Conservation (phyloP, 768 basidiomycete species). For the Boletales sp. region DNA sequence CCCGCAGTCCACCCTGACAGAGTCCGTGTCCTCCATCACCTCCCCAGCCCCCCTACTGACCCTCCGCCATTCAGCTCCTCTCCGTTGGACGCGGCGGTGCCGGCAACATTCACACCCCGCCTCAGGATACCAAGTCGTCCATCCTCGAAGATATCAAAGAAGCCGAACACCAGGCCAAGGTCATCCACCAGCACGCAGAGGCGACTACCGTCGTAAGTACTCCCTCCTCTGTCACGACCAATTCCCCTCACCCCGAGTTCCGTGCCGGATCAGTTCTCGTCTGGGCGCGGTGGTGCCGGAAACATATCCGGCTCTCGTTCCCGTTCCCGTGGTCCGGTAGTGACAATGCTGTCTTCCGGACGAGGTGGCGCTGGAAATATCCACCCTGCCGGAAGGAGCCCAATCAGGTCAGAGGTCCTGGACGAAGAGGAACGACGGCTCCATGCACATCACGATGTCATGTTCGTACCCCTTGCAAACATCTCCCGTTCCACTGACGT, state of each 20-base stretch:
- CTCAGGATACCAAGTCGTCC: conserved; percentile 30
- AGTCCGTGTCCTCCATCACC: conserved; percentile 24
- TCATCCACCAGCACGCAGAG: conserved; percentile 28
- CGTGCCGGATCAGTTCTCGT: conserved; percentile 42
- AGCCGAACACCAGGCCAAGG: conserved; percentile 18
- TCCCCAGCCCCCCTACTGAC: not conserved
- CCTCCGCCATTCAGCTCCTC: conserved; percentile 16
- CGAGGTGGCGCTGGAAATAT: conserved; percentile 68
- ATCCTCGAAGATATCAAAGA: conserved; percentile 27
- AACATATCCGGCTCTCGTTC: conserved; percentile 56
- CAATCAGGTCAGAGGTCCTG: conserved; percentile 13
- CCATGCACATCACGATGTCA: conserved; percentile 29
- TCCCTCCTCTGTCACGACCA: not conserved
- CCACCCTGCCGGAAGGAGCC: conserved; percentile 21
- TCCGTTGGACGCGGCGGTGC: conserved; percentile 78
- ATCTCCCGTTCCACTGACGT: not conserved
- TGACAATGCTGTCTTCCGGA: conserved; percentile 46
- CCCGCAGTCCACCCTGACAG: conserved; percentile 34
- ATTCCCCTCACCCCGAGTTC: not conserved
- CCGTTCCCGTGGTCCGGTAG: conserved; percentile 39
- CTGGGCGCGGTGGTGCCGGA: conserved; percentile 63
- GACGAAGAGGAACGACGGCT: conserved; percentile 36
- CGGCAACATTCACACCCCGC: conserved; percentile 76
- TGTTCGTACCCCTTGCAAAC: conserved; percentile 36
- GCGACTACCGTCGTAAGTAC: conserved; percentile 33